Evolutionary conservation across 73 alveolate genomes (phyloP), one percentile per base, ranked within the genome.

Genomic region (Paraurostyla sp.): DNA sequence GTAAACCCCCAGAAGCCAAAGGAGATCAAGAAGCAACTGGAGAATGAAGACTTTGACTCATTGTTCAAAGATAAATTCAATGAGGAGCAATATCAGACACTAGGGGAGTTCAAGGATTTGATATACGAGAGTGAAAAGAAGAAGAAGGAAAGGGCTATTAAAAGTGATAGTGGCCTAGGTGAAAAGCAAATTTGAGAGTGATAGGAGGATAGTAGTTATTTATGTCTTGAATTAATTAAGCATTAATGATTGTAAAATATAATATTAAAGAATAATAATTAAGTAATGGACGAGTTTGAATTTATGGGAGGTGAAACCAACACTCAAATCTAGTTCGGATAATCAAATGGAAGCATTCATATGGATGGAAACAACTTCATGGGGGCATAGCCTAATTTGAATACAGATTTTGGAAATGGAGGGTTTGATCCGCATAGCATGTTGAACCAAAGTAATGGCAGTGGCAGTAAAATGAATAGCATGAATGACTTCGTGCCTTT

Each of bases 81-180:
- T 38, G 35, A 52, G 69, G 91, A 81, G 57, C 52, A 81, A 71
- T 0, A 2, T 20, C 38, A 25, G 6, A 57, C 83, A 11, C 48
- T 81, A 56, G 13, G 58, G 0, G 80, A 52, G 9, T 81, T 81
- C 71, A 81, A 59, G 71, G 51, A 81, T 32, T n/a, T 57, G 41
- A 81, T 81, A 29, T 81, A 81, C 30, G 91, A 81, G 71, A 57
- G 71, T 57, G 83, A 81, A 38, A 36, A 57, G 83, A 59, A 81
- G 35, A 81, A 57, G 51, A 81, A 59, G 71, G 60, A 75, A 4
- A 49, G 52, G 22, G 29, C 13, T 42, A 71, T n/a, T n/a, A n/a
- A n/a, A n/a, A n/a, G n/a, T n/a, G n/a, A n/a, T n/a, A n/a, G n/a
- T n/a, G n/a, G n/a, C n/a, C n/a, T n/a, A n/a, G n/a, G n/a, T n/a